A percentile compares a stretch with the other conserved stretches of the same genome.
Evolutionary conservation across 2,329 filamentous ascomycete species (phyloP).

Genomic region (Ophiostoma sp.): DNA sequence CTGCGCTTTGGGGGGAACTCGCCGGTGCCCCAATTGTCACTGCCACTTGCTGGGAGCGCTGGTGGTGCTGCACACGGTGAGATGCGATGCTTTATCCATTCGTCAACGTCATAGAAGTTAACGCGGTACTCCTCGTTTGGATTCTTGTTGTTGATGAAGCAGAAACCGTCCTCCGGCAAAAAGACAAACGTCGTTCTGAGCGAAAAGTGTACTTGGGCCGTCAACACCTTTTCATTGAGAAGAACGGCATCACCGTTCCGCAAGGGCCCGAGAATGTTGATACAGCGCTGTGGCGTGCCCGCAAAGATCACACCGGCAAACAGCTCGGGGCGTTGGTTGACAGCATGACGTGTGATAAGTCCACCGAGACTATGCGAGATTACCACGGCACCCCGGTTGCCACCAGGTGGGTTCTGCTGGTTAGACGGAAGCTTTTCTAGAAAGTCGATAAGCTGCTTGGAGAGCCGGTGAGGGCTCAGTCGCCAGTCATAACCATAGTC

Average conservation of each 20-base stretch:
- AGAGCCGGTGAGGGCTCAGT: conserved; percentile 72
- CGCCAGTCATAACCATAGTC: conserved; percentile 96
- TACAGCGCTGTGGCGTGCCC: conserved; percentile 75
- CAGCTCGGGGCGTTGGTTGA: conserved; percentile 78
- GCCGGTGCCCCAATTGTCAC: background rate
- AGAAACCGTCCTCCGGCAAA: conserved; percentile 78
- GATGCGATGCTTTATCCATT: conserved; percentile 72
- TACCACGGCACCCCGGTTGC: conserved; percentile 64
- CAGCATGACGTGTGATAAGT: conserved; percentile 78
- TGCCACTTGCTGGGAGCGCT: conserved; percentile 50
- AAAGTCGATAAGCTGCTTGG: conserved; percentile 64
- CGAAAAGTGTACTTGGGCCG: conserved; percentile 88
- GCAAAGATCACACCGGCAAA: conserved; percentile 83
- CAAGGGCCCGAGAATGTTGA: conserved; percentile 85
- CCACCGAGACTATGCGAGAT: conserved; percentile 85
- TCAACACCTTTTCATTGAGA: conserved; percentile 81
- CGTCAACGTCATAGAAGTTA: conserved; percentile 74
- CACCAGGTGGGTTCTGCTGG: conserved; percentile 50
- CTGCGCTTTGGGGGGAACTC: conserved; percentile 28
- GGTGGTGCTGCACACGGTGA: conserved; percentile 69
- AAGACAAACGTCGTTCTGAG: conserved; percentile 81
- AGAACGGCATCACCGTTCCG: conserved; percentile 90
- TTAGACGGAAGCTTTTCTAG: conserved; percentile 73
- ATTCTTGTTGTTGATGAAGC: conserved; percentile 70
- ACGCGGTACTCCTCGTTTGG: conserved; percentile 75